phyloP scores from a whole-genome alignment of 148 eudicot genomes.

The Arctostaphylos glauca region DNA sequence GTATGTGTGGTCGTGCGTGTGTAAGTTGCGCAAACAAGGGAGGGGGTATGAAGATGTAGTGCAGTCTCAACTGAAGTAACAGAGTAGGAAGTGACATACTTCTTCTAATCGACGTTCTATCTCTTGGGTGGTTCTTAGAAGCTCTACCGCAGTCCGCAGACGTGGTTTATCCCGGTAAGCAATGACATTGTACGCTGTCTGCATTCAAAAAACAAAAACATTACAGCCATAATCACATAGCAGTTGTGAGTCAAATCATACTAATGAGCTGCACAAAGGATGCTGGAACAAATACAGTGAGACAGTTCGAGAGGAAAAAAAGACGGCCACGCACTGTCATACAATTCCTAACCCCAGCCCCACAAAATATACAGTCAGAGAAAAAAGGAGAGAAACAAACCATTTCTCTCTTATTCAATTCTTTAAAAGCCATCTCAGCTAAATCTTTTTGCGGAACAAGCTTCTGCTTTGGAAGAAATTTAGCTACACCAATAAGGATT shows the following conservation, averaged over 20 bases:
- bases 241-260: neutral
- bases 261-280: neutral
- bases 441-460: slow-evolving; percentile 75
- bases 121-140: slow-evolving; percentile 73
- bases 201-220: slow-evolving; percentile 22
- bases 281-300: neutral
- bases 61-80: neutral
- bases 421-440: slow-evolving; percentile 82
- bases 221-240: neutral
- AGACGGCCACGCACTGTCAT: neutral
- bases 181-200: slow-evolving; percentile 74
- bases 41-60: neutral
- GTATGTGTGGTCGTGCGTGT: neutral
- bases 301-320: neutral
- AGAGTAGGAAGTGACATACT: slow-evolving; percentile 35
- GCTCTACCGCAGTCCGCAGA: slow-evolving; percentile 71
- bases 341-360: neutral
- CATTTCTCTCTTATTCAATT: slow-evolving; percentile 58
- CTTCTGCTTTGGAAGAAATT: slow-evolving; percentile 73
- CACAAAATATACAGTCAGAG: neutral
- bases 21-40: neutral
- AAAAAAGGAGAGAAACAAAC: slow-evolving; percentile 33
- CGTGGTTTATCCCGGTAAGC: slow-evolving; percentile 84
- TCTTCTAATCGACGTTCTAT: slow-evolving; percentile 63
- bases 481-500: slow-evolving; percentile 64